These are phyloP conservation scores for Macrolepiota albuminosa DNA, from an alignment of 768 basidiomycete genomes.

Conservation along the genomic window DNA sequence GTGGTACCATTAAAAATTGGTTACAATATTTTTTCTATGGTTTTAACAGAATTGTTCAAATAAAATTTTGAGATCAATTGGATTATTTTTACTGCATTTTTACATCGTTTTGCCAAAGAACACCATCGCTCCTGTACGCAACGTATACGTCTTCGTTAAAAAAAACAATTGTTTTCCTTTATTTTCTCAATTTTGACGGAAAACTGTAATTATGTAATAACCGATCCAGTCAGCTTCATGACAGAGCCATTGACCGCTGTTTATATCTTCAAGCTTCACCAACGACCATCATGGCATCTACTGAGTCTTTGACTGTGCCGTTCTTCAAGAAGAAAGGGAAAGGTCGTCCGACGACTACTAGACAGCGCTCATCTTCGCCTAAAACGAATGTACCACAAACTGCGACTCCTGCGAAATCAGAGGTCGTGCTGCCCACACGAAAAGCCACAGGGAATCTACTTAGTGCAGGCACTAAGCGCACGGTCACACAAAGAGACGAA, in stretches of 20 bases:
- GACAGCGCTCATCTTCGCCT: conserved; percentile 74
- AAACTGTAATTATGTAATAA: conserved; percentile 6
- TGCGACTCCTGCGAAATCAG: conserved; percentile 45
- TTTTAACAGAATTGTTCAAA: no score
- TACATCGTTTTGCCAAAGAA: no score
- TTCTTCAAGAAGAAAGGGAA: conserved; percentile 87
- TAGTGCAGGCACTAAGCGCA: conserved; percentile 46
- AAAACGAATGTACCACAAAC: conserved; percentile 14
- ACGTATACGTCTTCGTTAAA: background rate
- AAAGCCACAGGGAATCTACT: conserved; percentile 67
- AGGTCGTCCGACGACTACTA: conserved; percentile 66
- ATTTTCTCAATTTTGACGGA: background rate
- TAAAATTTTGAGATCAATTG: no score
- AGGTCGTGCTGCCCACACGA: conserved; percentile 75
- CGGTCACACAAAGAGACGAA: conserved; percentile 61
- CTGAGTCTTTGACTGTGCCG: conserved; percentile 51
- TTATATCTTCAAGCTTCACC: background rate
- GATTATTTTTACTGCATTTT: no score
- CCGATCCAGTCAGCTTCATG: conserved; percentile 2
- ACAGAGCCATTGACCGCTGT: no score
- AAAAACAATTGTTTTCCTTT: background rate
- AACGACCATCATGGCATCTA: conserved; percentile 34
- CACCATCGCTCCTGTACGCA: no score
- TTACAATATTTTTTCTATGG: no score
- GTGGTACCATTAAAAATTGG: no score